Base-by-base conservation (phyloP, 805 yeast species). In the Candida nanaspora region DNA sequence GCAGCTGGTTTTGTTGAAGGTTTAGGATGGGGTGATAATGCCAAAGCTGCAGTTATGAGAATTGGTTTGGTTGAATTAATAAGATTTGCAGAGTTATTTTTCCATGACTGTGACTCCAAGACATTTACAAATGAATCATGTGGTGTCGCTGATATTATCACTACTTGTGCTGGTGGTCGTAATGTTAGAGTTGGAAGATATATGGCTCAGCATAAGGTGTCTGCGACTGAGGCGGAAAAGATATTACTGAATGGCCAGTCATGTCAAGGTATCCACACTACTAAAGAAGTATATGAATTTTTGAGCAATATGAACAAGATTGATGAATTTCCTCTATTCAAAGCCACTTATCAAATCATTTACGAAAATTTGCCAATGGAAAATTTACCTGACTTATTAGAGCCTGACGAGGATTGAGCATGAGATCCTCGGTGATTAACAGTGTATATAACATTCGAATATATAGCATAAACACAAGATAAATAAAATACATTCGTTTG, bases 1-100 rank as follows among this genome's bases (percentile, higher is more conserved):
- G 94, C 96, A 48, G 96, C 94, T 46, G 98, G 98, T 42, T 86
- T 93, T 59, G 98, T 91, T 47, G 95, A 87, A 65, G 98, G 98
- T 53, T 74, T 86, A 48, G 96, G 95, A 48, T 93, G 98, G 98
- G 98, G 98, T 63, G 96, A 88, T 66, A 93, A 93, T 62, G 98
- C 98, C 49, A 88, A 91, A 66, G 83, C 98, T 41, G 98, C 98
- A 34, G 81, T 93, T 55, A 94, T 91, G 89, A 78, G 98, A 69
- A 83, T 91, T 51, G 98, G 98, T 37, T 68, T 93, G 49, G 75
- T 82, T 56, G 98, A 93, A 69, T 86, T 85, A 57, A 84, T 89
- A 62, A 76, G 76, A 59, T 93, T 93, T 63, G 93, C 95, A 33
- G 72, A 78, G 55, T 72, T 71, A 53, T 89, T 86, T 68, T 93